A percentile compares a stretch with the other conserved stretches of the same genome.
Evolutionary conservation across 805 yeast species (phyloP).

Genomic region (Barnettozyma pratensis): DNA sequence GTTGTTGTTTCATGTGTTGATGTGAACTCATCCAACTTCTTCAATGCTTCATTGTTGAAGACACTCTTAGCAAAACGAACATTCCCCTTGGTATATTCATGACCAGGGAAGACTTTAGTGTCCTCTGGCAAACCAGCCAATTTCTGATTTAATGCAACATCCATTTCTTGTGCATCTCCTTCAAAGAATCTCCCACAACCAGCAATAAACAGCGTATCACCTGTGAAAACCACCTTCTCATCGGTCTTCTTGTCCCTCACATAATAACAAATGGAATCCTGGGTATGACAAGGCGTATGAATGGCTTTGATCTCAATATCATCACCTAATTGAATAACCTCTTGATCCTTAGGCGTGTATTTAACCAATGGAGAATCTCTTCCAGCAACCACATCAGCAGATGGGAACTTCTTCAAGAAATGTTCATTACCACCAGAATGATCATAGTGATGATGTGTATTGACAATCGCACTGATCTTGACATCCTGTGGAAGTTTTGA

Average conservation of each 20-base stretch:
- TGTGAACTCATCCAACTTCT: slow-evolving; percentile 46
- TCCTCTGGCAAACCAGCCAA: slow-evolving; percentile 60
- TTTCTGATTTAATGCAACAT: slow-evolving; percentile 51
- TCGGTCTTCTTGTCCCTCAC: slow-evolving; percentile 56
- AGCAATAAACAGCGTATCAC: slow-evolving; percentile 89
- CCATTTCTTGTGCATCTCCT: slow-evolving; percentile 82
- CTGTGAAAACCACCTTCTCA: slow-evolving; percentile 81
- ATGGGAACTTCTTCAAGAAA: slow-evolving; percentile 30
- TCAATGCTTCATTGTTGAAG: slow-evolving; percentile 39
- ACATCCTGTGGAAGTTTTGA: slow-evolving; percentile 20
- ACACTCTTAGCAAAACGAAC: slow-evolving; percentile 71
- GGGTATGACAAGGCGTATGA: slow-evolving; percentile 97
- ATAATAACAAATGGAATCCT: slow-evolving; percentile 88
- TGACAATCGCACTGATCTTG: slow-evolving; percentile 66
- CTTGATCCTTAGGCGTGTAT: slow-evolving; percentile 62
- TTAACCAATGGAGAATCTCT: slow-evolving; percentile 71
- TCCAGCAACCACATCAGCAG: slow-evolving; percentile 76
- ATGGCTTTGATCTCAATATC: slow-evolving; percentile 66
- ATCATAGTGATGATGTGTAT: slow-evolving; percentile 95
- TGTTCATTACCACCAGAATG: slow-evolving; percentile 82
- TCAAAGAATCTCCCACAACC: slow-evolving; percentile 98
- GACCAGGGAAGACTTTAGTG: slow-evolving; percentile 87
- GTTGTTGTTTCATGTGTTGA: slow-evolving; percentile 65
- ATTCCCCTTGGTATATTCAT: slow-evolving; percentile 87
- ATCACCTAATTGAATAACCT: slow-evolving; percentile 57